phyloP scores from a whole-genome alignment of 208 protist genomes.

The Leishmania amazonensis region DNA sequence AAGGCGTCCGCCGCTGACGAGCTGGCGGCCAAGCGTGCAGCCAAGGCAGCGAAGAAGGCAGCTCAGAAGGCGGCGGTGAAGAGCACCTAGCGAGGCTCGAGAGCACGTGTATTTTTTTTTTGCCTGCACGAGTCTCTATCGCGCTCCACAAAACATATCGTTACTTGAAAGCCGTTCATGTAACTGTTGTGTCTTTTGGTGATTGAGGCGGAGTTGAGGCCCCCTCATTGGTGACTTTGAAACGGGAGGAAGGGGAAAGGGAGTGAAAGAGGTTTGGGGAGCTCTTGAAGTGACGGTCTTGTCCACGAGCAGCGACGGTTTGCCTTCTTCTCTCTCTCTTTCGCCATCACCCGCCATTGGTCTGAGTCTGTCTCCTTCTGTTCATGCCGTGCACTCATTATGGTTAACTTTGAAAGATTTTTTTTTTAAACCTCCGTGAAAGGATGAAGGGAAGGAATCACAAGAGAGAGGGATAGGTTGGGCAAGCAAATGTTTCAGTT shows the following conservation, averaged over 20 bases:
- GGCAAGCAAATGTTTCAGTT: neutral
- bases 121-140: neutral
- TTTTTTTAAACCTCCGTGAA: neutral
- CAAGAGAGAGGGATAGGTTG: neutral
- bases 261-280: neutral
- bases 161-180: neutral
- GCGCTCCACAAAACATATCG: neutral
- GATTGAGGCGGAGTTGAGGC: neutral
- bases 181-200: neutral
- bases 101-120: neutral
- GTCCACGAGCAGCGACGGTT: neutral
- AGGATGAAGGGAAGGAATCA: neutral
- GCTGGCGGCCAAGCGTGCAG: conserved; percentile 79
- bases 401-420: neutral
- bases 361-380: neutral
- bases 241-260: neutral
- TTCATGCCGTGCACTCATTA: neutral
- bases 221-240: neutral
- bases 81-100: conserved; percentile 6
- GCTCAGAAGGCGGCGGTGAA: conserved; percentile 66
- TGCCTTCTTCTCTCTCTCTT: neutral
- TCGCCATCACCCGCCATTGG: neutral
- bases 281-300: neutral
- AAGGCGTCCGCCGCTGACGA: conserved; percentile 75
- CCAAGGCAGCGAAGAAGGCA: conserved; percentile 89